Evolutionary conservation across 1,284 basidiomycete species (phyloP).

Genomic region (Xanthoconium separans): DNA sequence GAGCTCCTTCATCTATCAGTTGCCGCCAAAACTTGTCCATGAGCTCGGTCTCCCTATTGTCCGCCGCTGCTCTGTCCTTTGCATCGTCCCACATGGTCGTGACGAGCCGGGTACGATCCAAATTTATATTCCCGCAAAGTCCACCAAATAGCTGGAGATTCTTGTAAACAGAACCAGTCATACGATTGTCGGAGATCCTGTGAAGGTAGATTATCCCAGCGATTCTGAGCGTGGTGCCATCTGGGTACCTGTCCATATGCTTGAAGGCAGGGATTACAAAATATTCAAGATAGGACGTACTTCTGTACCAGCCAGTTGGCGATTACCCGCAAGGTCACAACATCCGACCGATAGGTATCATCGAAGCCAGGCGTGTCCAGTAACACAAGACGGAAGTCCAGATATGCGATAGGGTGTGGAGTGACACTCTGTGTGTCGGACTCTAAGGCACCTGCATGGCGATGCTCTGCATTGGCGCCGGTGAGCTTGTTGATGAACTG

Average conservation of each 20-base stretch:
- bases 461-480: background rate
- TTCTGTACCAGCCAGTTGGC: conserved; percentile 26
- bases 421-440: conserved; percentile 16
- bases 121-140: conserved; percentile 12
- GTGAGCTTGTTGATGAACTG: conserved; percentile 22
- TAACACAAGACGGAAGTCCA: conserved; percentile 12
- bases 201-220: conserved; percentile 51
- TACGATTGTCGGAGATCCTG: conserved; percentile 46
- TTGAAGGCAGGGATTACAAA: background rate
- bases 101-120: conserved; percentile 36
- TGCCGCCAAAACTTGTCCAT: conserved; percentile 25
- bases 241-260: conserved; percentile 10
- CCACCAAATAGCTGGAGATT: conserved; percentile 46
- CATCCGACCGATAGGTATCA: conserved; percentile 24
- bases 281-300: conserved; percentile 3
- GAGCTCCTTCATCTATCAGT: conserved; percentile 35
- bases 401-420: background rate
- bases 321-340: conserved; percentile 23
- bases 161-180: conserved; percentile 42
- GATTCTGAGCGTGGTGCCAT: conserved; percentile 16
- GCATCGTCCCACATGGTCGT: conserved; percentile 36
- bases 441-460: background rate
- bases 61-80: conserved; percentile 8
- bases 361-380: conserved; percentile 32
- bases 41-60: conserved; percentile 25